These are phyloP conservation scores for Penicillium sp. DNA, from an alignment of 2,329 filamentous ascomycete genomes.

Conservation along the genomic window DNA sequence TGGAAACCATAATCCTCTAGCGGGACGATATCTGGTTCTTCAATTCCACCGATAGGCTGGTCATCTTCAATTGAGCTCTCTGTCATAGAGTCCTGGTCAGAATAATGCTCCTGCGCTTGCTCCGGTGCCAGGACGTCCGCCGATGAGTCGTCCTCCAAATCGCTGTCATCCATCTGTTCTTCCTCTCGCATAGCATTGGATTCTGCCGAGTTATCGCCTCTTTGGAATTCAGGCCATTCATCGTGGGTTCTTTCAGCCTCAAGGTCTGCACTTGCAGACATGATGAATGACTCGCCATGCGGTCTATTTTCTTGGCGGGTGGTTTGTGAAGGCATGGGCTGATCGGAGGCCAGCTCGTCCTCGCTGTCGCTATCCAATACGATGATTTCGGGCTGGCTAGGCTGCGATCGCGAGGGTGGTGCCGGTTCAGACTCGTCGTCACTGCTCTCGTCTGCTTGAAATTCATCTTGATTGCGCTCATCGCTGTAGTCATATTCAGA, in stretches of 20 bases:
- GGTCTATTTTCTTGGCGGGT: not conserved
- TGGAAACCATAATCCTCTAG: too few species aligned
- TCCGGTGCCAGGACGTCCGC: slow-evolving; percentile 9
- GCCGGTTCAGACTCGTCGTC: slow-evolving; percentile 11
- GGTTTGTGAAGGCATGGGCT: not conserved
- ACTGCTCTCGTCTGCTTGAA: slow-evolving; percentile 6
- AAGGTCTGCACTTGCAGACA: not conserved
- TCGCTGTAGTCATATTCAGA: slow-evolving; percentile 11
- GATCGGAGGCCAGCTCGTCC: slow-evolving; percentile 26
- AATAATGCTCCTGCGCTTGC: slow-evolving; percentile 7
- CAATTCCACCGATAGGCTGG: not conserved
- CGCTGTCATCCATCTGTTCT: slow-evolving; percentile 16
- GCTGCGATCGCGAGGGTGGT: slow-evolving; percentile 3
- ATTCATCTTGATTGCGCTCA: slow-evolving; percentile 14
- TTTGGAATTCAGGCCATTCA: slow-evolving; percentile 3
- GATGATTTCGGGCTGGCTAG: slow-evolving; percentile 33
- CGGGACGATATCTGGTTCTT: not conserved
- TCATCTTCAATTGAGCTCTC: slow-evolving; percentile 1
- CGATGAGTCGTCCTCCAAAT: slow-evolving; percentile 17
- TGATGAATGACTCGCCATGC: not conserved
- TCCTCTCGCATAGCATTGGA: not conserved
- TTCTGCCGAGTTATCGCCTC: not conserved
- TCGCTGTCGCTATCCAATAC: slow-evolving; percentile 42
- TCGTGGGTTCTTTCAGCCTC: slow-evolving; percentile 3
- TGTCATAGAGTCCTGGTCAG: not conserved